These are phyloP conservation scores for Trichosporon asahii DNA, from an alignment of 1,284 basidiomycete genomes.

Conservation along the genomic window DNA sequence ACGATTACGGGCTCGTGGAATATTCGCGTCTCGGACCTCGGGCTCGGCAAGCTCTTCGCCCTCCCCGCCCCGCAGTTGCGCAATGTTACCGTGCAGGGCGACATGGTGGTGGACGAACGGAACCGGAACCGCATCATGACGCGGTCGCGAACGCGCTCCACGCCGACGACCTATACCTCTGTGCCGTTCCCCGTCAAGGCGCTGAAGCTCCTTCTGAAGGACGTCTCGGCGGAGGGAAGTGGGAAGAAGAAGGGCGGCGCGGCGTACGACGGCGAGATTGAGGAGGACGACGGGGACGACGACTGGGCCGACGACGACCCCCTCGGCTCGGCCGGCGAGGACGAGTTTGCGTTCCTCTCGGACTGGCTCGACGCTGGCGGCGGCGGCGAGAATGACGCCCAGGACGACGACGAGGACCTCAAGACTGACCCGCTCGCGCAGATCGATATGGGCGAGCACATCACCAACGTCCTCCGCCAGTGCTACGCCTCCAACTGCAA, in stretches of 20 bases:
- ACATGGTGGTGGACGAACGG: conserved; percentile 75
- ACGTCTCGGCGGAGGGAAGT: conserved; percentile 64
- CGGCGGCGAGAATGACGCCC: conserved; percentile 62
- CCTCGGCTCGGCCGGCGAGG: conserved; percentile 45
- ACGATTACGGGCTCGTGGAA: conserved; percentile 95
- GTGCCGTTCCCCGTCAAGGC: conserved; percentile 87
- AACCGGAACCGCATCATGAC: conserved; percentile 91
- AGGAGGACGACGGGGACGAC: conserved; percentile 74
- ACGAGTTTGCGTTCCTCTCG: conserved; percentile 55
- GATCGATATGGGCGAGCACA: conserved; percentile 69
- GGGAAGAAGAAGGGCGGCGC: conserved; percentile 61
- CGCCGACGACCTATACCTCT: conserved; percentile 76
- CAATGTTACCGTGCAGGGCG: conserved; percentile 78
- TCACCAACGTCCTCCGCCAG: conserved; percentile 59
- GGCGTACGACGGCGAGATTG: conserved; percentile 57
- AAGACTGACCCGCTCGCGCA: conserved; percentile 79
- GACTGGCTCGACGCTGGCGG: conserved; percentile 64
- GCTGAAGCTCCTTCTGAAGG: conserved; percentile 80
- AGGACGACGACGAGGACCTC: conserved; percentile 85
- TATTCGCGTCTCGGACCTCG: conserved; percentile 73
- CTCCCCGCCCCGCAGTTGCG: conserved; percentile 65
- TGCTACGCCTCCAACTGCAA: conserved; percentile 65
- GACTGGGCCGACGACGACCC: conserved; percentile 81
- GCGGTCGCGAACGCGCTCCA: conserved; percentile 78
- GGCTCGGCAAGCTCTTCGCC: conserved; percentile 70